A percentile compares a stretch with the other conserved stretches of the same genome.
These are phyloP conservation scores for Lasiosphaeria miniovina DNA, from an alignment of 495 filamentous ascomycete species.

Conservation along the genomic window DNA sequence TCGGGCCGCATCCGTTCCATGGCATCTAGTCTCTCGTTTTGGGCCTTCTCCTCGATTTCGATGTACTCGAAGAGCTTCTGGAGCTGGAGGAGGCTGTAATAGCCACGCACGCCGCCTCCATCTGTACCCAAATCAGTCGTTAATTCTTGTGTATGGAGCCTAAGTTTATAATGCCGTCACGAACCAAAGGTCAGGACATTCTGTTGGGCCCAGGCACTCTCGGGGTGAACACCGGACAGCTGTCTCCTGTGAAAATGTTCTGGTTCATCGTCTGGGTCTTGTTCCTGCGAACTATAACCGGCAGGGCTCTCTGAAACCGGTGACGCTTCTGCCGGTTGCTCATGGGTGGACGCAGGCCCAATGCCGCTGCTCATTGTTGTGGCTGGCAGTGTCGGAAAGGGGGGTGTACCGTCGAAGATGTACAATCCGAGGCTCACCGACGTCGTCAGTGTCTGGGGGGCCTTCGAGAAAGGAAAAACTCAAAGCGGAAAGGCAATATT, in stretches of 20 bases:
- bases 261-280: neutral
- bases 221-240: neutral
- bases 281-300: neutral
- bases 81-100: slow-evolving; percentile 6
- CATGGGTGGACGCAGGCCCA: no score
- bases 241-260: neutral
- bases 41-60: neutral
- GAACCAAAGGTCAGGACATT: neutral
- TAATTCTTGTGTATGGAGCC: no score
- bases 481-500: no score
- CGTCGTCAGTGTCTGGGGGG: no score
- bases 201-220: neutral
- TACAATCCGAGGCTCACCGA: no score
- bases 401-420: no score
- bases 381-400: no score
- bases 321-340: no score
- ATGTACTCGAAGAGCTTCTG: slow-evolving; percentile 4
- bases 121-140: neutral
- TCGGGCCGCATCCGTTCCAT: neutral
- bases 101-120: slow-evolving; percentile 4
- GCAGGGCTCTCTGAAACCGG: neutral
- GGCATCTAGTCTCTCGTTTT: neutral
- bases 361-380: no score
- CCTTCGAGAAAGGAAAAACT: no score
- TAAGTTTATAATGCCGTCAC: no score